Conservation (phyloP, 2,329 filamentous ascomycete genomes). For the Chaetomiaceae sp. region DNA sequence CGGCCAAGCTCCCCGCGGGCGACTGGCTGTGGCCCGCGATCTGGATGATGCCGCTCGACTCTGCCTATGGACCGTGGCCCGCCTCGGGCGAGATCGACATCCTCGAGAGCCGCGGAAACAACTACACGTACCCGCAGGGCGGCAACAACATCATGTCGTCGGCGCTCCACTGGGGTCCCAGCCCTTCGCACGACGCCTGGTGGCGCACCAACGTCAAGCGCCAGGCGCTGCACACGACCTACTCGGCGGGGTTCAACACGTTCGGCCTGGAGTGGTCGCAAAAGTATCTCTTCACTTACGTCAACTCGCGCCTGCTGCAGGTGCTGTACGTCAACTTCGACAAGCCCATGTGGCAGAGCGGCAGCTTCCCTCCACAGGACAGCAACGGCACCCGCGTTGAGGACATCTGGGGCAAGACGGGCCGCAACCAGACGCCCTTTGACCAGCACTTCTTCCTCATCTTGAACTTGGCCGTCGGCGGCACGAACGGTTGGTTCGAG, state of each 20-base stretch:
- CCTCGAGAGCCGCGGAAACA: conserved; percentile 75
- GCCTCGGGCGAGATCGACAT: conserved; percentile 81
- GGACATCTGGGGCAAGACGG: conserved; percentile 61
- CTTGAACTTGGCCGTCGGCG: conserved; percentile 70
- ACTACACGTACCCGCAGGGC: conserved; percentile 68
- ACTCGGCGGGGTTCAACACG: conserved; percentile 63
- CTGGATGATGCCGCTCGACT: conserved; percentile 75
- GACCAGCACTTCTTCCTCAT: conserved; percentile 74
- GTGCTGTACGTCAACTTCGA: conserved; percentile 76
- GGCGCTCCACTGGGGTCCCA: conserved; percentile 77
- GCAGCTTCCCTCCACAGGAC: conserved; percentile 60
- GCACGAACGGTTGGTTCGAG: conserved; percentile 79
- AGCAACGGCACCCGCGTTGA: conserved; percentile 61
- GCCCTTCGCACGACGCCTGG: conserved; percentile 68
- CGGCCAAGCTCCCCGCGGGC: conserved; percentile 67
- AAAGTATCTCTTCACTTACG: conserved; percentile 83
- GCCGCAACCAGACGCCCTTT: conserved; percentile 63
- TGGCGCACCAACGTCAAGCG: conserved; percentile 80
- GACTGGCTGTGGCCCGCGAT: conserved; percentile 94
- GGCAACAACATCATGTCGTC: conserved; percentile 79
- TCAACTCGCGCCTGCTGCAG: conserved; percentile 75
- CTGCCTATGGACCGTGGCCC: conserved; percentile 74
- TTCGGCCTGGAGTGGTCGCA: conserved; percentile 83
- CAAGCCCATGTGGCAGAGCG: conserved; percentile 62
- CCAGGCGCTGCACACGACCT: conserved; percentile 69